A percentile compares a stretch with the other conserved stretches of the same genome.
Evolutionary conservation across 495 filamentous ascomycete species (phyloP).

Genomic region (Penicillium parvum): DNA sequence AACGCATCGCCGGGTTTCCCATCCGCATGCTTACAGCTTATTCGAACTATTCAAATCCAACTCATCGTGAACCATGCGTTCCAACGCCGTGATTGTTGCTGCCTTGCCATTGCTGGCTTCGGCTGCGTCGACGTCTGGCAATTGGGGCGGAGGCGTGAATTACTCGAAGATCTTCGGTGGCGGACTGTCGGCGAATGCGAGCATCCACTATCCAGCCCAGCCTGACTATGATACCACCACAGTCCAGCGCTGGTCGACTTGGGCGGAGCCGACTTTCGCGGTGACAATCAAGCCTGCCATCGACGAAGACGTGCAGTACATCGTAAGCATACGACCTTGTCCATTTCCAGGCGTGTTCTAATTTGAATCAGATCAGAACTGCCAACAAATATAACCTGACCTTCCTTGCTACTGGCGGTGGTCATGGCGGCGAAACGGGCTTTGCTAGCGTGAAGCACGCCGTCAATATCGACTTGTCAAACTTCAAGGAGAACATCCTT

Average conservation of each 20-base stretch:
- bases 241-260: not conserved
- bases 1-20: too few relatives aligned
- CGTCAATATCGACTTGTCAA: not conserved
- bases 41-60: too few relatives aligned
- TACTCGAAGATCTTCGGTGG: too few relatives aligned
- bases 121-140: too few relatives aligned
- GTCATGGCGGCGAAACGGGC: not conserved
- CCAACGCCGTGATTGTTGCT: too few relatives aligned
- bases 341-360: not conserved
- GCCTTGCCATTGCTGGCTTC: too few relatives aligned
- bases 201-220: too few relatives aligned
- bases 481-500: not conserved
- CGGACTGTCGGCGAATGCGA: too few relatives aligned
- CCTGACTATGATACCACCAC: too few relatives aligned
- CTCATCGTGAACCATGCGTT: too few relatives aligned
- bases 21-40: too few relatives aligned
- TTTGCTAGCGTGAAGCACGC: not conserved
- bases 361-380: not conserved
- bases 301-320: not conserved
- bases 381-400: not conserved
- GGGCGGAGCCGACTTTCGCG: not conserved
- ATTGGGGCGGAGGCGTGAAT: too few relatives aligned
- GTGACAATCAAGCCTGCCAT: not conserved
- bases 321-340: not conserved
- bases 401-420: not conserved